These are phyloP conservation scores for Noccaea bulbosa DNA, from an alignment of 345 rosid genomes.

Conservation along the genomic window DNA sequence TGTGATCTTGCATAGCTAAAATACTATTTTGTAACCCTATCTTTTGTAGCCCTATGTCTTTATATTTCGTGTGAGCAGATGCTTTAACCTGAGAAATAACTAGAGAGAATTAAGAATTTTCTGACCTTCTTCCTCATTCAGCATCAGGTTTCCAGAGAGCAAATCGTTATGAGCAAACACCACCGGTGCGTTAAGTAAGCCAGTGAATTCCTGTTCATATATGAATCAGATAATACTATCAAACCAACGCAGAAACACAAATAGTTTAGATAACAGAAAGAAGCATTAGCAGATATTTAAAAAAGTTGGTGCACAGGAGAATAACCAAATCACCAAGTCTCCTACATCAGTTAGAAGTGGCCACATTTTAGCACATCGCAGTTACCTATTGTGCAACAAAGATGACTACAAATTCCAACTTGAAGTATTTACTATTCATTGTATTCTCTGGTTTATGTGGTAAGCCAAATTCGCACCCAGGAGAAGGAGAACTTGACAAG, in stretches of 20 bases:
- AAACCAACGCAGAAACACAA: conserved; percentile 15
- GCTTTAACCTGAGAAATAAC: not conserved
- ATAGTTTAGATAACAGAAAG: not conserved
- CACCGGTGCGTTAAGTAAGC: conserved; percentile 70
- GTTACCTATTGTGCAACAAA: not conserved
- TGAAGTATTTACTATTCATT: not conserved
- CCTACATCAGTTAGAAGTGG: not conserved
- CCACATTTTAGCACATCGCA: conserved; percentile 9
- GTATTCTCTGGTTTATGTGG: not conserved
- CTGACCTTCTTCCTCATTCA: conserved; percentile 80
- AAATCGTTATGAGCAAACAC: conserved; percentile 96
- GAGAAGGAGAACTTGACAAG: conserved; percentile 12
- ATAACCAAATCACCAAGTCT: conserved; percentile 6
- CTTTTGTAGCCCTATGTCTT: not conserved
- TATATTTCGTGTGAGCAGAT: not conserved
- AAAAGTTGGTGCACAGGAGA: not conserved
- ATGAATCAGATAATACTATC: conserved; percentile 35
- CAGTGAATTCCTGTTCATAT: conserved; percentile 82
- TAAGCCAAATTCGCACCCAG: conserved; percentile 1
- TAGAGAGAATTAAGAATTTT: conserved; percentile 6
- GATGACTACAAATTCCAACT: not conserved
- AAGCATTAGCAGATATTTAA: conserved; percentile 10
- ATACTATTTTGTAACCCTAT: not conserved
- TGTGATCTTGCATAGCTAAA: not conserved
- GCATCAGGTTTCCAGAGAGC: conserved; percentile 93